phyloP scores from a whole-genome alignment of 2,329 filamentous ascomycete species.

The Parastagonospora avenae region DNA sequence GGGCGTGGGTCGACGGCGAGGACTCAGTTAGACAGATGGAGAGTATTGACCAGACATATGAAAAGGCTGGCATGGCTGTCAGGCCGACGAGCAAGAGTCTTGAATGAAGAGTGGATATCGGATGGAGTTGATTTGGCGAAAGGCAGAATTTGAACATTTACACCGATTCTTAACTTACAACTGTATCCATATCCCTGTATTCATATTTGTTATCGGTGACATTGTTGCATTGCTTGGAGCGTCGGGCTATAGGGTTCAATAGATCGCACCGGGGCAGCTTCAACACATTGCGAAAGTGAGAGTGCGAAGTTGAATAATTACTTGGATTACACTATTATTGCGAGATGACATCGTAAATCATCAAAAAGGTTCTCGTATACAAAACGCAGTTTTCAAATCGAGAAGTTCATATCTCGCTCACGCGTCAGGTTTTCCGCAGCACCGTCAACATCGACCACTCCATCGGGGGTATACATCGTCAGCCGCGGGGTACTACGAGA shows the following conservation, averaged over 20 bases:
- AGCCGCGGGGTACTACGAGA: constrained; percentile 30
- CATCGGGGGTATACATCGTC: constrained; percentile 44
- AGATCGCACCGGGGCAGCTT: neutral
- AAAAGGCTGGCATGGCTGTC: constrained; percentile 31
- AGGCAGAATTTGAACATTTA: too few species aligned
- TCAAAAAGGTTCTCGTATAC: constrained; percentile 11
- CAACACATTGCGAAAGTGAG: constrained; percentile 5
- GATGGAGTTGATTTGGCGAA: neutral
- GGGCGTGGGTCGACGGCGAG: constrained; percentile 35
- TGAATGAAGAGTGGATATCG: neutral
- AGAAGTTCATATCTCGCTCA: constrained; percentile 10
- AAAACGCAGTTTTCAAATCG: constrained; percentile 13
- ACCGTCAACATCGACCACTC: constrained; percentile 24
- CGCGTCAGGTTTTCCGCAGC: constrained; percentile 8
- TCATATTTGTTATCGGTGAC: too few species aligned
- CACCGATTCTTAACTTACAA: too few species aligned
- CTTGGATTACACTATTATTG: constrained; percentile 17
- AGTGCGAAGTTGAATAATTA: neutral
- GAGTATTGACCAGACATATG: constrained; percentile 42
- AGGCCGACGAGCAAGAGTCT: constrained; percentile 22
- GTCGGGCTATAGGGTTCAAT: too few species aligned
- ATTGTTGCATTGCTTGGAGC: too few species aligned
- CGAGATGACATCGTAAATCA: constrained; percentile 11
- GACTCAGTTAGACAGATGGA: constrained; percentile 46
- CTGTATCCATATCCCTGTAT: too few species aligned